Evolutionary conservation across 768 basidiomycete genomes (phyloP).

Genomic region (Suillus paluster): DNA sequence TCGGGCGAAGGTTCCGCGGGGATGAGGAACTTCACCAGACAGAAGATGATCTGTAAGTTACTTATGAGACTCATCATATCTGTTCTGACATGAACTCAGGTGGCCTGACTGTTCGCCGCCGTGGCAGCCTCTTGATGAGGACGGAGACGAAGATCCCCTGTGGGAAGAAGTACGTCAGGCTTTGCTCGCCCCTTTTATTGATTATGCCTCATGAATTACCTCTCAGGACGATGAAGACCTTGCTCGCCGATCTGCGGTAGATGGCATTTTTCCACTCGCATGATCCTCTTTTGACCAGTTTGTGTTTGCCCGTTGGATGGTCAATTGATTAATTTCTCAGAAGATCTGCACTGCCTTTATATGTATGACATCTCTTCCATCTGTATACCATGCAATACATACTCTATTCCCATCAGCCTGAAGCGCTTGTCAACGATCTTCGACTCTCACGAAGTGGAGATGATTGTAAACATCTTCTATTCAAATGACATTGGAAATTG

Average conservation of each 20-base stretch:
- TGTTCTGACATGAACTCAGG: slow-evolving; percentile 13
- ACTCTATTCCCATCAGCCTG: neutral
- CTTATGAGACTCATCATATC: neutral
- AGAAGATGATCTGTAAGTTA: slow-evolving; percentile 22
- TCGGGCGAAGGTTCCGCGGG: slow-evolving; percentile 17
- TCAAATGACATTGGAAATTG: neutral
- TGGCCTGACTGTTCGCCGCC: slow-evolving; percentile 24
- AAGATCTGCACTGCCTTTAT: neutral
- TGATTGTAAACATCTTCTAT: neutral
- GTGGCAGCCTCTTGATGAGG: slow-evolving; percentile 31
- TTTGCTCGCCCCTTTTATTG: neutral
- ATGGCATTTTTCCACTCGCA: neutral
- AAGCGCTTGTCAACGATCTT: neutral
- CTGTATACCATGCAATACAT: slow-evolving; percentile 1
- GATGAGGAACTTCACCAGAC: slow-evolving; percentile 5
- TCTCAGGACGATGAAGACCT: neutral
- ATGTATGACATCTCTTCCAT: neutral
- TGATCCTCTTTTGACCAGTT: neutral
- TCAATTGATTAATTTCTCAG: neutral
- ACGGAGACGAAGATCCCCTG: slow-evolving; percentile 25
- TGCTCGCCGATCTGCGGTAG: neutral
- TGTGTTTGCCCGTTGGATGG: neutral
- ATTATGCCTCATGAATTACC: neutral
- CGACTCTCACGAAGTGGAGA: neutral
- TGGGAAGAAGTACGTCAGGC: neutral